Base-by-base conservation (phyloP, 495 filamentous ascomycete genomes). In the Rusavskia elegans region DNA sequence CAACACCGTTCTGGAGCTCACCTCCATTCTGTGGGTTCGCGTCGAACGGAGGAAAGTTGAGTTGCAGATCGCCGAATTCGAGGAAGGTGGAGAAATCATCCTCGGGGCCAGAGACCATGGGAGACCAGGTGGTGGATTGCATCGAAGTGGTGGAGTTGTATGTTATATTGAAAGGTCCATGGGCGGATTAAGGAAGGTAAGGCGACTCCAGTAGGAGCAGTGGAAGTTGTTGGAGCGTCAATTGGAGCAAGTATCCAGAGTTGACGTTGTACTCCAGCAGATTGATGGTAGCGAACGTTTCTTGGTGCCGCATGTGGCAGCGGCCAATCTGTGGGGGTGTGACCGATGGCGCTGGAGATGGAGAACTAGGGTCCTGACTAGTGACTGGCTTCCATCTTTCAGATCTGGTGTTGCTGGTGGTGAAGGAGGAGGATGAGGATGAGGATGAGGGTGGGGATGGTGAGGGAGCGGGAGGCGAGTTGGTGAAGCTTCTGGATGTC, bases 1-100 rank as follows among this genome's bases (percentile, higher is more conserved):
- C 55, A 42, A 37, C 53, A 51, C 51, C 51, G 25, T 57, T 53
- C 45, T 56, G 59, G 11, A 52, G n/a, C 29, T 55, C 53, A 14
- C 17, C 45, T 30, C 53, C 53, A 37, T 48, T 52, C 5, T 65
- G 61, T 46, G 59, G 53, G 60, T 65, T 62, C 55, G 62, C 64
- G 55, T 75, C 72, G 30, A 73, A 60, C 51, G 71, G 65, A 59
- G 70, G 35, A 50, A 76, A 77, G 19, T 69, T 68, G 61, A 71
- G 35, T 39, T 53, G 52, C 44, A 62, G 50, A 20, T 62, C 71
- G 41, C 70, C 69, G 63, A 74, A 76, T 52, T 76, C 72, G 53
- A 77, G 69, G 53, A 76, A 74, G 51, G 67, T 71, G 60, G 71
- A 66, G 59, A 77, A 77, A 45, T 77, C 74, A 55, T 76, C 72